Evolutionary conservation across 495 filamentous ascomycete species (phyloP).

Genomic region (Hypoxylon subgilvum): DNA sequence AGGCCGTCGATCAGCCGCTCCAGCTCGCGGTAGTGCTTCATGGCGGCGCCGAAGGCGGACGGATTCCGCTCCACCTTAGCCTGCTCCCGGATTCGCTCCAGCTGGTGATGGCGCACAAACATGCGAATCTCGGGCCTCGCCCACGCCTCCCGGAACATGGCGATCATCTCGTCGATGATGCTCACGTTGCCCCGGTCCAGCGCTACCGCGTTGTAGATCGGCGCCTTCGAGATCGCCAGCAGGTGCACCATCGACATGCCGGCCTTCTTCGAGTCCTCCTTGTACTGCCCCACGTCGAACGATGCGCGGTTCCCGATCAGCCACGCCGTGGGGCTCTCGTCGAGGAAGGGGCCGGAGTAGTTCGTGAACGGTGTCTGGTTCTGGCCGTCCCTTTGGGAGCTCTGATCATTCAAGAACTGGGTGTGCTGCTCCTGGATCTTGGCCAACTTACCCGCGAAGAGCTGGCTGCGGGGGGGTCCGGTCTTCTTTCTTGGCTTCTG

Average conservation of each 20-base stretch:
- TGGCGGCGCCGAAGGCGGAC: neutral
- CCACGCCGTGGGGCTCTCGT: constrained; percentile 25
- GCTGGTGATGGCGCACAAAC: constrained; percentile 3
- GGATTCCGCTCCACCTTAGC: neutral
- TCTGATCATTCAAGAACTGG: constrained; percentile 9
- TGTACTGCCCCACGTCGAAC: constrained; percentile 42
- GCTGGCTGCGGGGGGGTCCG: constrained; percentile 1
- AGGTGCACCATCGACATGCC: constrained; percentile 43
- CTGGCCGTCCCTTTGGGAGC: constrained; percentile 20
- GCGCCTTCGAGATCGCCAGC: constrained; percentile 40
- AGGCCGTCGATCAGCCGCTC: constrained; percentile 2
- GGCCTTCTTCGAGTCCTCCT: constrained; percentile 21
- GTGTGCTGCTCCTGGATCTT: constrained; percentile 9
- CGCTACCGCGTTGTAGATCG: constrained; percentile 44
- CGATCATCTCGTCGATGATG: constrained; percentile 38
- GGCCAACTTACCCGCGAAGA: constrained; percentile 14
- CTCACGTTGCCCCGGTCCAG: constrained; percentile 18
- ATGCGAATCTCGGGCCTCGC: neutral
- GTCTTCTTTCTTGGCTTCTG: neutral
- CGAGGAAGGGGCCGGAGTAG: constrained; percentile 14
- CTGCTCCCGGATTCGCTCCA: neutral
- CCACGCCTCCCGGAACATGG: constrained; percentile 29
- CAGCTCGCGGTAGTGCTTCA: constrained; percentile 1
- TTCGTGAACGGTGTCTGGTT: constrained; percentile 16
- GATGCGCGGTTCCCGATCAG: constrained; percentile 42